phyloP scores from a whole-genome alignment of 139 green algal species.

The Asterochloris erici region DNA sequence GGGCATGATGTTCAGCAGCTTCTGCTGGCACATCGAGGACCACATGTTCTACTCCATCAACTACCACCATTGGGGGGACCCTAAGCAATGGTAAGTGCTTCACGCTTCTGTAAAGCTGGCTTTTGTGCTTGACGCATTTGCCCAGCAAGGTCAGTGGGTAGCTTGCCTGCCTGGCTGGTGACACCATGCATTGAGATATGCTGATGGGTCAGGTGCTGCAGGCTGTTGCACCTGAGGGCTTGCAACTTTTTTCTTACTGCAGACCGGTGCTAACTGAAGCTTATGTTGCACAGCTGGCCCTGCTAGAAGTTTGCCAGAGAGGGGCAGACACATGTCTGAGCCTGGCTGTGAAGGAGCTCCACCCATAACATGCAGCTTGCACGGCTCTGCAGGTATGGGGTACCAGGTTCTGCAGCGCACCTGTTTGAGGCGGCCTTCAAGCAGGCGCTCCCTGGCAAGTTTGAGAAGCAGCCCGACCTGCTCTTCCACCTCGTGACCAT shows the following conservation, averaged over 20 bases:
- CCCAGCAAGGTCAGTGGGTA: no score
- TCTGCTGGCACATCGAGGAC: constrained; percentile 87
- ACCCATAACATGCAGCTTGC: no score
- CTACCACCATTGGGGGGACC: constrained; percentile 80
- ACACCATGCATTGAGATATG: no score
- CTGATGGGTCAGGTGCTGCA: no score
- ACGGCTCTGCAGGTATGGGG: constrained; percentile 19
- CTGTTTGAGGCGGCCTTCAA: constrained; percentile 25
- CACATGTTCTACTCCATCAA: constrained; percentile 92
- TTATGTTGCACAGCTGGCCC: no score
- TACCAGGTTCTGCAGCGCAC: constrained; percentile 5
- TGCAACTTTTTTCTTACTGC: constrained; percentile 36
- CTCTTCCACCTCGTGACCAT: constrained; percentile 18
- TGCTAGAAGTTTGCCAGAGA: no score
- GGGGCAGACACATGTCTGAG: no score
- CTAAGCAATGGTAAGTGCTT: constrained; percentile 78
- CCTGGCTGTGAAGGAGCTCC: no score
- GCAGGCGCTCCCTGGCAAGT: constrained; percentile 1
- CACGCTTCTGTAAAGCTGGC: constrained; percentile 49
- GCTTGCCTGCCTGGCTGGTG: no score
- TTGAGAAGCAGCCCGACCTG: constrained; percentile 19
- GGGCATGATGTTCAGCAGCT: constrained; percentile 72
- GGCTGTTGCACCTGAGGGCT: constrained; percentile 73
- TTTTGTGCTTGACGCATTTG: constrained; percentile 22
- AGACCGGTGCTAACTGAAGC: no score